Base-by-base conservation (phyloP, 257 asterid species). In the Lycium barbarum region DNA sequence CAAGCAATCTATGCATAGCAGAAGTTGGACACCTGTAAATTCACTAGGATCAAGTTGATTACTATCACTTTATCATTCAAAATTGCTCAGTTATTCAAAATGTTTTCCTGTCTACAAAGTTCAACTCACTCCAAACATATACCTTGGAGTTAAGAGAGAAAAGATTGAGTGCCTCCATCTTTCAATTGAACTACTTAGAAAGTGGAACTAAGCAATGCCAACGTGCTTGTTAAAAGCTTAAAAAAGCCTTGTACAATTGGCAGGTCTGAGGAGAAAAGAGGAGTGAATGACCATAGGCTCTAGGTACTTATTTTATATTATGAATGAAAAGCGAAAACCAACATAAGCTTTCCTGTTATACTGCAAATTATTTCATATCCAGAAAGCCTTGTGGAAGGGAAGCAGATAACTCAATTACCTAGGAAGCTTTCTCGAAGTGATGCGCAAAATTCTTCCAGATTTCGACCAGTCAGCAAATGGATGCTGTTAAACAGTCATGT, bases 121-220 rank as follows among this genome's bases (percentile, higher is more conserved):
- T 76, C 63, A 76, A 51, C 26, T 76, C 63, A 5, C 57, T 26
- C 47, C n/a, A 76, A 76, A 49, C 10, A 76, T 76, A 76, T 76
- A 76, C 82, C 82, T 76, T 76, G 63, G 82, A 51, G 22, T 76
- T 76, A 33, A 26, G 59, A 73, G 80, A 47, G 80, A 53, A 73
- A 73, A 6, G 47, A 49, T 22, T 36, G 51, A 22, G 81, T 26
- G 22, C 22, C 26, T 22, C 45, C 7, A 74, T 74, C 62, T 49
- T 26, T 49, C 81, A 49, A 74, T 13, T 76, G 22, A 74, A 76
- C 45, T 51, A 76, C 45, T 15, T 22, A 22, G 40, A 6, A 22
- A 76, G 18, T 22, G 22, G 81, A 76, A 22, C 63, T 7, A 49
- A 76, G 63, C 45, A 76, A 51, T 51, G 78, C 18, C 53, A 38